These are phyloP conservation scores for Cladosporium sp. DNA, from an alignment of 2,329 filamentous ascomycete genomes.

Conservation along the genomic window DNA sequence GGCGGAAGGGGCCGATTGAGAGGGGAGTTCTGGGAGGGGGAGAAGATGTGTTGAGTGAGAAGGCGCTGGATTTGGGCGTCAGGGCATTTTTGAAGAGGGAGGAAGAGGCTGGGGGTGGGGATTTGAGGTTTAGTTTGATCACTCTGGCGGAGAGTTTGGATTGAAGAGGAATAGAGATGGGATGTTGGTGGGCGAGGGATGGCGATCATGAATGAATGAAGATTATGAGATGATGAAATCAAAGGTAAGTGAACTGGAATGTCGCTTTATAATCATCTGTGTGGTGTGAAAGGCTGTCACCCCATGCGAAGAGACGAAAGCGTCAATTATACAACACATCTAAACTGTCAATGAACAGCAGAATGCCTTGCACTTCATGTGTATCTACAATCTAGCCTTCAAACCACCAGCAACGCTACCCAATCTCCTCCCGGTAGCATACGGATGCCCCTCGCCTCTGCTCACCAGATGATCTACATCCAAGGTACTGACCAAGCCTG, in stretches of 20 bases:
- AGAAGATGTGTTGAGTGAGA: constrained; percentile 58
- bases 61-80: constrained; percentile 68
- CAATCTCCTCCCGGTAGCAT: constrained; percentile 21
- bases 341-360: too few relatives aligned
- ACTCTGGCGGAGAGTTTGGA: constrained; percentile 55
- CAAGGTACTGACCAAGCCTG: constrained; percentile 52
- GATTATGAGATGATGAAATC: neutral
- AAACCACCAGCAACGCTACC: neutral
- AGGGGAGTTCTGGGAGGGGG: constrained; percentile 44
- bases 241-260: too few relatives aligned
- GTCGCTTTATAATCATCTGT: too few relatives aligned
- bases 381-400: constrained; percentile 10
- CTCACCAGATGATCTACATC: constrained; percentile 50
- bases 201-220: neutral
- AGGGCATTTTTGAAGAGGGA: constrained; percentile 57
- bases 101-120: constrained; percentile 50
- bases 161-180: constrained; percentile 33
- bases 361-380: too few relatives aligned
- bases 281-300: too few relatives aligned
- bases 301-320: too few relatives aligned
- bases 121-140: constrained; percentile 61
- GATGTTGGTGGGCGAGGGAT: too few relatives aligned
- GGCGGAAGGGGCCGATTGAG: constrained; percentile 67
- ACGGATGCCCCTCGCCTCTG: constrained; percentile 22
- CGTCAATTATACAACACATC: too few relatives aligned